Evolutionary conservation across 495 filamentous ascomycete genomes (phyloP), one percentile per base, ranked within the genome.

Genomic region (Xylaria grammica): DNA sequence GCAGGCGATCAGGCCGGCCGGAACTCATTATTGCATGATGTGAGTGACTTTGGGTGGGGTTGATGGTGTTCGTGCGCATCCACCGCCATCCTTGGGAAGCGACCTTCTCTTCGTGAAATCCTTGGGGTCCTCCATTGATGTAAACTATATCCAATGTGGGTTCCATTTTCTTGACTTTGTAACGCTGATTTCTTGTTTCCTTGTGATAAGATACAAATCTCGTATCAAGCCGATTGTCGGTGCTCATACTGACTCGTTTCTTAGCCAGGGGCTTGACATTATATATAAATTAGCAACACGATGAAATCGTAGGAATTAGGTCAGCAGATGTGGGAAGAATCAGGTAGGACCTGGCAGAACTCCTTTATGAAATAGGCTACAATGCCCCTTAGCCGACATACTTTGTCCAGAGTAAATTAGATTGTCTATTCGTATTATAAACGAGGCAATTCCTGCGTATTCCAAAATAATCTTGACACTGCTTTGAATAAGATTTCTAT

Each of bases 251-350:
- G 29, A 17, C 38, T 19, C 7, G 3, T 2, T 60, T 60, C 20
- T 20, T 13, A n/a, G 19, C 6, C 32, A 60, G 19, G 20, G 15
- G 32, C 19, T 27, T 13, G 5, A 1, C 11, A 2, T 24, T 61
- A 40, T 52, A 61, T 61, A 61, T 51, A 50, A 1, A 3, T n/a
- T n/a, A n/a, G n/a, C n/a, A n/a, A n/a, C n/a, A n/a, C n/a, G 13
- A 49, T 11, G 24, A 24, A n/a, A 11, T 17, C 24, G n/a, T 32
- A 1, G 19, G 32, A 17, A 36, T 46, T 20, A 5, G 13, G 13
- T 2, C 20, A 29, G 38, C 46, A 22, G 45, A 60, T 34, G 10
- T 24, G n/a, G 10, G 17, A 32, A 20, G 51, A 34, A 9, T 20
- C 3, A 20, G 10, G 24, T 26, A 29, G 51, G 10, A 15, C 22